Percentiles rank a stretch among this genome's conserved stretches.
Evolutionary conservation across 495 filamentous ascomycete species (phyloP).

Genomic region (Daldinia concentrica): DNA sequence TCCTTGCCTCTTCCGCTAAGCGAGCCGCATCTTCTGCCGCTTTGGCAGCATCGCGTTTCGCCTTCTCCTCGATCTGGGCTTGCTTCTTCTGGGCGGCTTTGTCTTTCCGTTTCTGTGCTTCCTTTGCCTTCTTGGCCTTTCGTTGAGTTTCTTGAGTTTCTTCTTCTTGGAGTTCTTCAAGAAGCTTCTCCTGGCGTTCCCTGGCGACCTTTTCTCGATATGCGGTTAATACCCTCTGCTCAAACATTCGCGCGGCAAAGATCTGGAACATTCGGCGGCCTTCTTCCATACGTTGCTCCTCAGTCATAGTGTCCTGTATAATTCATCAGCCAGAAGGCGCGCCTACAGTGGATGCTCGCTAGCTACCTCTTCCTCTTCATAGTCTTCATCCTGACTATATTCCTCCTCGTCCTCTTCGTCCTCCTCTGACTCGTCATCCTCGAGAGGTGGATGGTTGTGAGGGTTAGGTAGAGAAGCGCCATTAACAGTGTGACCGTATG

Average conservation of each 20-base stretch:
- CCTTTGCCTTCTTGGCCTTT: constrained; percentile 91
- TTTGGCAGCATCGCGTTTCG: constrained; percentile 85
- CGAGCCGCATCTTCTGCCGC: constrained; percentile 86
- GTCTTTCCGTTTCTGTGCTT: constrained; percentile 92
- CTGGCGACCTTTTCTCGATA: constrained; percentile 95
- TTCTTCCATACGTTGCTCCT: constrained; percentile 99
- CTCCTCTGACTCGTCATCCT: constrained; percentile 78
- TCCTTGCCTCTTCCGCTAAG: constrained; percentile 79
- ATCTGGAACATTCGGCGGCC: constrained; percentile 99
- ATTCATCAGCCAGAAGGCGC: constrained; percentile 45
- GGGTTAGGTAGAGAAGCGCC: constrained; percentile 51
- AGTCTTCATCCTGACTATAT: constrained; percentile 87
- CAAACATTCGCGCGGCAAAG: constrained; percentile 98
- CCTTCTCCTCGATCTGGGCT: constrained; percentile 88
- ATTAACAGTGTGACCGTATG: constrained; percentile 61
- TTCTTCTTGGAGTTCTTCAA: constrained; percentile 92
- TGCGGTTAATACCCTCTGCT: constrained; percentile 94
- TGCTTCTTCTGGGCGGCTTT: constrained; percentile 86
- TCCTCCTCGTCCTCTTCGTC: constrained; percentile 90
- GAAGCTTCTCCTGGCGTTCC: constrained; percentile 88
- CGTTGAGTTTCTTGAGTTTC: constrained; percentile 74
- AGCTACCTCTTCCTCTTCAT: constrained; percentile 87
- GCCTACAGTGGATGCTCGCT: constrained; percentile 8
- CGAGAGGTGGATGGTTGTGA: constrained; percentile 64
- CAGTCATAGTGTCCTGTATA: constrained; percentile 89